Evolutionary conservation across 2,329 filamentous ascomycete species (phyloP), one percentile per base, ranked within the genome.

Genomic region (Paraconiothyrium sp.): DNA sequence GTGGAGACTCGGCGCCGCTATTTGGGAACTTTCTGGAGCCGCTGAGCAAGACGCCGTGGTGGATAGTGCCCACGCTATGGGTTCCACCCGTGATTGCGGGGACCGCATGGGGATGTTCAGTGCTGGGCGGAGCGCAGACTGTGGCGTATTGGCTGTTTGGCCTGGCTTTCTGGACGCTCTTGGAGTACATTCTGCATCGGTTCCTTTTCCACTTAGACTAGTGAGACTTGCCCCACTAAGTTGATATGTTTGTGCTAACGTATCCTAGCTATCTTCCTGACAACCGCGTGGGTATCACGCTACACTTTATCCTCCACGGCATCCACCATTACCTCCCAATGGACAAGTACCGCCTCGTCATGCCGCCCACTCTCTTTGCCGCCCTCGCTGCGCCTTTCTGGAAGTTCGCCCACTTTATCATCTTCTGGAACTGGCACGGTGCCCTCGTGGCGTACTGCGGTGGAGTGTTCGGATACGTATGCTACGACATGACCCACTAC

Each of bases 21-120:
- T 99, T 99, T 80, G 95, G 95, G 62, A 98, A 99, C 81, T 97
- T 99, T 78, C 84, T 99, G n/a, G 95, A 99, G 81, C 95, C 95
- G n/a, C 82, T 99, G 61, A 94, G 90, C 78, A 91, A 94, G 84
- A 99, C 95, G 2, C 88, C 95, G 1, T 99, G 95, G 95, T 99
- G 90, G 88, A 78, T 97, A 48, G 85, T 99, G 11, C 95, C 95
- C 2, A 84, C 84, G 0, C 63, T 97, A 1, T 99, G 95, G 95
- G 77, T 95, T 46, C 95, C 95, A n/a, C 86, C 84, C 20, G 86
- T 97, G 46, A 71, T 83, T 10, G 97, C 93, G 74, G 93, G 92
- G 30, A 87, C 89, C 11, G 88, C 85, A 63, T 71, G 91, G 22
- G 89, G 92, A 11, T 83, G 83, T 35, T 77, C 86, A 62, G 90